A percentile compares a stretch with the other conserved stretches of the same genome.
phyloP scores from a whole-genome alignment of 352 stramenopile genomes.

The Pythium oligandrum region DNA sequence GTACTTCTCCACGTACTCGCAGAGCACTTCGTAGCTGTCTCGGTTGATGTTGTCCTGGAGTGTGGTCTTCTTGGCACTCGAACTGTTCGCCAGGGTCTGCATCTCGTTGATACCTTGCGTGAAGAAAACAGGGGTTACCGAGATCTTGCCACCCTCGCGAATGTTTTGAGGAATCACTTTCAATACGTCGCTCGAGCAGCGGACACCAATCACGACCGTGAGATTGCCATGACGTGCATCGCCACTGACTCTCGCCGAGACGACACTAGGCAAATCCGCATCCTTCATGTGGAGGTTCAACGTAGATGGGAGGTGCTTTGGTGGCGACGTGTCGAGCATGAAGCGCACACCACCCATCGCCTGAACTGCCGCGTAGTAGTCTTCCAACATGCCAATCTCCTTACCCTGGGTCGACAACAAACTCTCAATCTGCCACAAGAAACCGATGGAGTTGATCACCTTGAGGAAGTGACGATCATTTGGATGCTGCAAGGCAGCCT shows the following conservation, averaged over 20 bases:
- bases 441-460: constrained; percentile 62
- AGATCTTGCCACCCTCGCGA: constrained; percentile 39
- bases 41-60: constrained; percentile 75
- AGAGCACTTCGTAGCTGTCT: constrained; percentile 54
- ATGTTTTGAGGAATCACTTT: constrained; percentile 40
- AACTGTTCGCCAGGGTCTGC: constrained; percentile 75
- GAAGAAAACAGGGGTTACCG: constrained; percentile 61
- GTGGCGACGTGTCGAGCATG: constrained; percentile 59
- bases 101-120: constrained; percentile 82
- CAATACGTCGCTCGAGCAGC: constrained; percentile 37
- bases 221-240: constrained; percentile 39
- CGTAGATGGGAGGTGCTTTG: constrained; percentile 54
- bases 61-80: constrained; percentile 58
- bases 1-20: constrained; percentile 23
- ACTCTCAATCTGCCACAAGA: constrained; percentile 89
- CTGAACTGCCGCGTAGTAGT: constrained; percentile 77
- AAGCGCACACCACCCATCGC: constrained; percentile 70
- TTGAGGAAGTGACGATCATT: constrained; percentile 49
- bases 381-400: constrained; percentile 94
- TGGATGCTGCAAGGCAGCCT: constrained; percentile 64
- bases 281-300: constrained; percentile 80
- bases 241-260: constrained; percentile 64
- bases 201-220: constrained; percentile 54
- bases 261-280: constrained; percentile 58
- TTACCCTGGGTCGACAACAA: constrained; percentile 93